Evolutionary conservation across 768 basidiomycete genomes (phyloP).

Genomic region (Suillus lakei): DNA sequence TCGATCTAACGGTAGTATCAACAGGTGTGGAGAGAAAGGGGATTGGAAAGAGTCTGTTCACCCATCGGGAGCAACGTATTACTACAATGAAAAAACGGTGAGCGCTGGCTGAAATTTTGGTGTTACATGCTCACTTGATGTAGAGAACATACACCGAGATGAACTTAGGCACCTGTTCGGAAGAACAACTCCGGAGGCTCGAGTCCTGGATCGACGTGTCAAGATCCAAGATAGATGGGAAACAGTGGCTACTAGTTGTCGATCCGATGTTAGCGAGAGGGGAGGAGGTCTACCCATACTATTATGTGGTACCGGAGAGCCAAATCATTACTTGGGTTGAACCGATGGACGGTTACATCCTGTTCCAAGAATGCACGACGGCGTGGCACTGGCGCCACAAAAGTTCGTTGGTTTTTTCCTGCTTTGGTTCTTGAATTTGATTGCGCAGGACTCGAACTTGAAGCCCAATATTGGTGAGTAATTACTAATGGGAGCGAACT

Average conservation of each 20-base stretch:
- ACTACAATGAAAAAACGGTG: not conserved
- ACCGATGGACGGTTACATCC: not conserved
- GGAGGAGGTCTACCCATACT: not conserved
- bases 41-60: conserved; percentile 1
- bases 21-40: not conserved
- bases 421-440: not conserved
- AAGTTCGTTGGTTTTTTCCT: not conserved
- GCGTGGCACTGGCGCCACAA: not conserved
- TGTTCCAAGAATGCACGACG: conserved; percentile 2
- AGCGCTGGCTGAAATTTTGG: not conserved
- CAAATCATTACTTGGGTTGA: not conserved
- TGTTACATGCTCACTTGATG: not conserved
- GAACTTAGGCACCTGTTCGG: not conserved
- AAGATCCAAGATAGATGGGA: not conserved
- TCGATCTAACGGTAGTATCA: not conserved
- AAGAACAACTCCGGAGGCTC: not conserved
- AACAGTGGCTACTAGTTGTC: not conserved
- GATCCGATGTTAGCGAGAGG: not conserved
- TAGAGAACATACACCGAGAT: not conserved
- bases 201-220: not conserved
- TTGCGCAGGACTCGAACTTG: not conserved
- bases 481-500: too few species aligned
- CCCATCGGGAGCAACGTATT: not conserved
- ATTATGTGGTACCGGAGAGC: not conserved
- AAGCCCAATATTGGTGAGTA: conserved; percentile 6